These are phyloP conservation scores for Metschnikowia lachancei DNA, from an alignment of 805 yeast genomes.

Conservation along the genomic window DNA sequence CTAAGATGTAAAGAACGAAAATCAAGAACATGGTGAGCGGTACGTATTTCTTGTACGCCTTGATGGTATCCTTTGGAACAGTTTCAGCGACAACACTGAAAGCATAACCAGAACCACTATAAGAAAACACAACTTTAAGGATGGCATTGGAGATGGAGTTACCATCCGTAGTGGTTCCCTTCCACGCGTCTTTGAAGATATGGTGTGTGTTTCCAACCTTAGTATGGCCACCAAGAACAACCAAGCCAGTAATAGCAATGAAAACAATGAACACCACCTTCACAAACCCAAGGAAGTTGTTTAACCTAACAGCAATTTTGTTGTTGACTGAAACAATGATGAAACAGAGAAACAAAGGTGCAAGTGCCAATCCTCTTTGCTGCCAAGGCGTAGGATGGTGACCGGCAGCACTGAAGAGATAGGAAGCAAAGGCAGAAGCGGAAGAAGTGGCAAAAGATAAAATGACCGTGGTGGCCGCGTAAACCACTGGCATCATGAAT, in stretches of 20 bases:
- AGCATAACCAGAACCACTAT: conserved; percentile 41
- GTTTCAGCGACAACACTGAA: conserved; percentile 37
- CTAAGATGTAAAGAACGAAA: conserved; percentile 31
- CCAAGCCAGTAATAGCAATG: conserved; percentile 35
- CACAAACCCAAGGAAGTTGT: conserved; percentile 35
- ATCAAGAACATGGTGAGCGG: conserved; percentile 32
- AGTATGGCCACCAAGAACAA: conserved; percentile 37
- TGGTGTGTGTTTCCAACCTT: conserved; percentile 29
- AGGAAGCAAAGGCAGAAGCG: conserved; percentile 38
- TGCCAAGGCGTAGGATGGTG: conserved; percentile 31
- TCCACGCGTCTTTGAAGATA: conserved; percentile 37
- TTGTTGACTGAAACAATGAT: conserved; percentile 25
- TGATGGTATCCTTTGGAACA: conserved; percentile 25
- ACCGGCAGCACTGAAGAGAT: conserved; percentile 34
- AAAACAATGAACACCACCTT: conserved; percentile 36
- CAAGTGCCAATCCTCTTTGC: conserved; percentile 37
- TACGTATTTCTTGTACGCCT: conserved; percentile 26
- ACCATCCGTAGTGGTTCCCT: conserved; percentile 41
- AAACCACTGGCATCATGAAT: conserved; percentile 35
- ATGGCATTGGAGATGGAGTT: conserved; percentile 44
- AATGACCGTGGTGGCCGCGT: conserved; percentile 37
- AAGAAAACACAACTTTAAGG: conserved; percentile 44
- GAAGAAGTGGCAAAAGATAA: conserved; percentile 36
- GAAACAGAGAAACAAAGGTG: conserved; percentile 26
- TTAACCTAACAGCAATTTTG: conserved; percentile 28